Conservation (phyloP, 2,329 filamentous ascomycete genomes). For the Aureobasidium sp. region DNA sequence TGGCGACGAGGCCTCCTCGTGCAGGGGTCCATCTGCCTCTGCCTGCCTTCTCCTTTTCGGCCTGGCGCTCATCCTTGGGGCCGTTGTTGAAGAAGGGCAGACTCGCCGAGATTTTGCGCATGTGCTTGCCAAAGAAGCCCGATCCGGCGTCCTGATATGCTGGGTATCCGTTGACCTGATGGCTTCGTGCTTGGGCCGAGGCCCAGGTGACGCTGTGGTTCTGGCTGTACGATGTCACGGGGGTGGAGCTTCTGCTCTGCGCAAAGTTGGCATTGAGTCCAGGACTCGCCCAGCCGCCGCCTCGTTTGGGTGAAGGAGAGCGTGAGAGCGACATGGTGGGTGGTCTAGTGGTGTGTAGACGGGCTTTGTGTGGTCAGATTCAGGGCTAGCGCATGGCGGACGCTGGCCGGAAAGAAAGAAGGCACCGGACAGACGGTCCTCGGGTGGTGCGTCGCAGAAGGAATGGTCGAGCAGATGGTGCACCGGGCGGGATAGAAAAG, state of each 20-base stretch:
- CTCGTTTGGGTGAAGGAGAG: constrained; percentile 75
- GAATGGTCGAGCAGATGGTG: background rate
- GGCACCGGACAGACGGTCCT: background rate
- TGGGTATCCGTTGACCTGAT: constrained; percentile 64
- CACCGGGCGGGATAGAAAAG: background rate
- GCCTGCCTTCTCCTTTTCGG: constrained; percentile 69
- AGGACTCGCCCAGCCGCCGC: constrained; percentile 82
- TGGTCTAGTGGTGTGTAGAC: background rate
- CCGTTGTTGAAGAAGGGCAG: constrained; percentile 61
- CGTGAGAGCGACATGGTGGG: constrained; percentile 71
- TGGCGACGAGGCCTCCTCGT: constrained; percentile 27
- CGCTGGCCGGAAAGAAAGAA: background rate
- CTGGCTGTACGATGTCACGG: constrained; percentile 34
- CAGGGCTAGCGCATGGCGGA: constrained; percentile 8
- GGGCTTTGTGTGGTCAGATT: background rate
- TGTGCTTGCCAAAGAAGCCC: constrained; percentile 80
- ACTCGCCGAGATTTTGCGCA: constrained; percentile 69
- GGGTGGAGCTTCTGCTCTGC: constrained; percentile 18
- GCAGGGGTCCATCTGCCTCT: constrained; percentile 48
- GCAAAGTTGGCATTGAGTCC: constrained; percentile 56
- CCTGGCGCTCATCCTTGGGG: constrained; percentile 42
- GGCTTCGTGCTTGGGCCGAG: constrained; percentile 67
- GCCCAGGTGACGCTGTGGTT: constrained; percentile 66
- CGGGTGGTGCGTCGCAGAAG: background rate
- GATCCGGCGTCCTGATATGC: constrained; percentile 70